Conservation (phyloP, 805 yeast genomes). For the Debaryomyces hansenii region DNA sequence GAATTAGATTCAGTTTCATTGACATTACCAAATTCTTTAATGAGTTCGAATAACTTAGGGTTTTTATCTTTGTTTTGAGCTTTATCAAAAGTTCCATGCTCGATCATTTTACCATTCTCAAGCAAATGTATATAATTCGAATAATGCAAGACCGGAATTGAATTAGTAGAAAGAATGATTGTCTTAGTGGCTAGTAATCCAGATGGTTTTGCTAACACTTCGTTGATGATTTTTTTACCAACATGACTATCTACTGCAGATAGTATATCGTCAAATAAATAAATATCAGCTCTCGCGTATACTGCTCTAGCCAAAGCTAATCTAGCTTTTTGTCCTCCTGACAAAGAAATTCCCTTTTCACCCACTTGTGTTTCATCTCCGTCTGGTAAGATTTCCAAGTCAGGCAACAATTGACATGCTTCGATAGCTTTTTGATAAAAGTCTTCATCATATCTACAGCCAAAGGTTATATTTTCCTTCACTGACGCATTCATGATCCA, state of each 20-base stretch:
- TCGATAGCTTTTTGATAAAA: slow-evolving; percentile 44
- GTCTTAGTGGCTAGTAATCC: slow-evolving; percentile 56
- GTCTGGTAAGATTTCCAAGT: slow-evolving; percentile 48
- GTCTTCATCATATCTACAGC: slow-evolving; percentile 42
- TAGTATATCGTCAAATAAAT: slow-evolving; percentile 62
- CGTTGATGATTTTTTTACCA: slow-evolving; percentile 51
- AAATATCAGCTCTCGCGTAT: slow-evolving; percentile 58
- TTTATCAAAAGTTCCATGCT: slow-evolving; percentile 36
- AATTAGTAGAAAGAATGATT: slow-evolving; percentile 58
- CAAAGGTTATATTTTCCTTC: slow-evolving; percentile 53
- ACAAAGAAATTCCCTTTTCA: slow-evolving; percentile 59
- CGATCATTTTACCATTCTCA: slow-evolving; percentile 53
- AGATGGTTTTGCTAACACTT: slow-evolving; percentile 41
- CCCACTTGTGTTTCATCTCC: slow-evolving; percentile 58
- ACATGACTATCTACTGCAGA: slow-evolving; percentile 77
- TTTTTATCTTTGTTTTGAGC: slow-evolving; percentile 15
- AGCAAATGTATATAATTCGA: slow-evolving; percentile 64
- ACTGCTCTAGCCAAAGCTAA: slow-evolving; percentile 69
- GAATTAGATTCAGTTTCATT: not conserved
- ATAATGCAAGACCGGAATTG: slow-evolving; percentile 52
- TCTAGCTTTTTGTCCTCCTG: slow-evolving; percentile 67
- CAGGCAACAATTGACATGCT: slow-evolving; percentile 52
- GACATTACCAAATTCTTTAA: slow-evolving; percentile 35
- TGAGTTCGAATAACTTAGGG: slow-evolving; percentile 31
- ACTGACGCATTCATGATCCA: slow-evolving; percentile 54